Percentiles rank a stretch among this genome's conserved stretches.
These are phyloP conservation scores for Yamadazyma taylorii DNA, from an alignment of 1,139 yeast species.

Conservation along the genomic window DNA sequence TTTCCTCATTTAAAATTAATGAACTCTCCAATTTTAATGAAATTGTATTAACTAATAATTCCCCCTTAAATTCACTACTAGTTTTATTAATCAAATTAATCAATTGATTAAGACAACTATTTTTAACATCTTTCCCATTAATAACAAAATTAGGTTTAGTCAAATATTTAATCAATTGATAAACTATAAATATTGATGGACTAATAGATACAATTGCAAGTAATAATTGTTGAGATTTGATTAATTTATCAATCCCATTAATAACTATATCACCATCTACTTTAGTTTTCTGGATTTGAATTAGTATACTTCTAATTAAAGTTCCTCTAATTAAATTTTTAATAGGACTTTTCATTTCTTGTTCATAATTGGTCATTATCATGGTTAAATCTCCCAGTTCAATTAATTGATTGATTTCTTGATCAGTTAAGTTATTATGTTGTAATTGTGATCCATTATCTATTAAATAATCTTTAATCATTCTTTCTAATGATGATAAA, in stretches of 20 bases:
- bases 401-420: constrained; percentile 40
- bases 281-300: constrained; percentile 91
- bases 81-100: constrained; percentile 48
- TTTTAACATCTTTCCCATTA: constrained; percentile 40
- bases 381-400: constrained; percentile 68
- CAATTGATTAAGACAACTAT: constrained; percentile 50
- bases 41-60: constrained; percentile 57
- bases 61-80: constrained; percentile 39
- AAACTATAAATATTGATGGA: constrained; percentile 68
- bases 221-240: constrained; percentile 88
- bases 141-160: constrained; percentile 29
- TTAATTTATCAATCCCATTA: constrained; percentile 83
- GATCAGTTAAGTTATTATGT: constrained; percentile 26
- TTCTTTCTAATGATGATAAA: constrained; percentile 75
- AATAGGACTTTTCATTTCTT: constrained; percentile 70
- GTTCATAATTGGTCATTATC: constrained; percentile 78
- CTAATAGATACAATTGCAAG: constrained; percentile 89
- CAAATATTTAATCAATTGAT: constrained; percentile 33
- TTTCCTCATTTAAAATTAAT: constrained; percentile 22
- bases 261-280: constrained; percentile 93
- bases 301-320: constrained; percentile 71
- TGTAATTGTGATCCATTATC: constrained; percentile 37
- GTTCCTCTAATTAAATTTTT: constrained; percentile 65
- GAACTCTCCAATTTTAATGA: constrained; percentile 52
- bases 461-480: constrained; percentile 74